A percentile compares a stretch with the other conserved stretches of the same genome.
These are phyloP conservation scores for Rhodotorula sp. DNA, from an alignment of 1,284 basidiomycete genomes.

Conservation along the genomic window DNA sequence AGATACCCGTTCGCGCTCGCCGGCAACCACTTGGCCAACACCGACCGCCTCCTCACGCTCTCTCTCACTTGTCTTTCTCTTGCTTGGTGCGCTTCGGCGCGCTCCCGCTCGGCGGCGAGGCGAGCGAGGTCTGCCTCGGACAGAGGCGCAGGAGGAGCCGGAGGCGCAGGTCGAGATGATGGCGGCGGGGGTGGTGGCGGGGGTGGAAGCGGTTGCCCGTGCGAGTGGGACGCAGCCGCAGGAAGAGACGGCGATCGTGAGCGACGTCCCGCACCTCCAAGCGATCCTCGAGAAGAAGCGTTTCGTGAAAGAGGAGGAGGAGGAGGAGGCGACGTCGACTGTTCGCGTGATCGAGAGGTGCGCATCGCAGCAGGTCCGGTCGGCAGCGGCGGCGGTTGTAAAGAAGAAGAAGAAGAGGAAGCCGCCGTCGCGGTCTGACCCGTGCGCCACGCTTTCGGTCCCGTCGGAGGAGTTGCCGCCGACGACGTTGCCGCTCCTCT, in stretches of 20 bases:
- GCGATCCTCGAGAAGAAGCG: background rate
- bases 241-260: too few relatives aligned
- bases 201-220: background rate
- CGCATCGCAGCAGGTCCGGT: background rate
- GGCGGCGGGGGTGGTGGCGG: background rate
- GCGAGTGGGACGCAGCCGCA: background rate
- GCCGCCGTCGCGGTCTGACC: background rate
- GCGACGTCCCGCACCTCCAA: too few relatives aligned
- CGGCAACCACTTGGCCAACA: conserved; percentile 20
- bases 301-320: background rate
- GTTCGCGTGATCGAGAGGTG: background rate
- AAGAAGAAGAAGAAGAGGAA: background rate
- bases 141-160: background rate
- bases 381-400: background rate
- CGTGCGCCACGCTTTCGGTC: conserved; percentile 27
- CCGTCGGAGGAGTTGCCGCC: conserved; percentile 12
- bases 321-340: background rate
- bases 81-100: background rate
- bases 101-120: conserved; percentile 1
- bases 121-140: background rate
- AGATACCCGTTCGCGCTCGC: conserved; percentile 14
- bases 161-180: background rate
- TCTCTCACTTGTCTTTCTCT: conserved; percentile 4
- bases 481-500: too few relatives aligned
- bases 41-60: conserved; percentile 1